These are phyloP conservation scores for Colletotrichum australisinense DNA, from an alignment of 2,329 filamentous ascomycete species.

Conservation along the genomic window DNA sequence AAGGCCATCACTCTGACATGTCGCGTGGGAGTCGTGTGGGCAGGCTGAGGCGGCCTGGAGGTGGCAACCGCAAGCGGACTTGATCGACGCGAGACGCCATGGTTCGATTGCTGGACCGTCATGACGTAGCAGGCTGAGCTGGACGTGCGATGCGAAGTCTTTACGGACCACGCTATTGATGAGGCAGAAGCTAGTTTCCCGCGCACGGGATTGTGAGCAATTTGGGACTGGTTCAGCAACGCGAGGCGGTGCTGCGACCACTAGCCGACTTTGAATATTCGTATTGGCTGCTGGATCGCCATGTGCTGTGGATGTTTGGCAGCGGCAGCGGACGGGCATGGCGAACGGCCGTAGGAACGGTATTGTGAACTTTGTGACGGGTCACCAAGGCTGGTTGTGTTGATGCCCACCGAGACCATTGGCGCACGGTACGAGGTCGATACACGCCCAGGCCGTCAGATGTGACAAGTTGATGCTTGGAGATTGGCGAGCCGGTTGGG, in stretches of 20 bases:
- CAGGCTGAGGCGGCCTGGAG: constrained; percentile 16
- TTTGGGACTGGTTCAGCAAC: constrained; percentile 17
- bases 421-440: constrained; percentile 27
- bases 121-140: constrained; percentile 30
- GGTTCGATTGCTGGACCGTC: constrained; percentile 28
- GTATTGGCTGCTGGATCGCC: constrained; percentile 18
- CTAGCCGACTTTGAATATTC: constrained; percentile 1
- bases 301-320: constrained; percentile 19
- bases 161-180: constrained; percentile 21
- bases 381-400: background rate
- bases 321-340: constrained; percentile 13
- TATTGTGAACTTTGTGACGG: constrained; percentile 3
- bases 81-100: constrained; percentile 29
- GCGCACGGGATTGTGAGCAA: constrained; percentile 12
- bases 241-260: constrained; percentile 7
- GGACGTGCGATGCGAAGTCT: constrained; percentile 12
- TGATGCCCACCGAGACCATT: constrained; percentile 2
- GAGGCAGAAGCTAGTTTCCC: constrained; percentile 13
- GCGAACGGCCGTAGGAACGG: constrained; percentile 20
- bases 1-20: constrained; percentile 12
- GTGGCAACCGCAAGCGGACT: constrained; percentile 17
- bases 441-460: constrained; percentile 12
- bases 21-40: constrained; percentile 34
- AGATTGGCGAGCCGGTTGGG: constrained; percentile 32
- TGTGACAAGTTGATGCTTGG: constrained; percentile 19